Percentiles rank a stretch among this genome's conserved stretches.
Evolutionary conservation across 352 stramenopile species (phyloP).

Genomic region (Achlya hypogyna): DNA sequence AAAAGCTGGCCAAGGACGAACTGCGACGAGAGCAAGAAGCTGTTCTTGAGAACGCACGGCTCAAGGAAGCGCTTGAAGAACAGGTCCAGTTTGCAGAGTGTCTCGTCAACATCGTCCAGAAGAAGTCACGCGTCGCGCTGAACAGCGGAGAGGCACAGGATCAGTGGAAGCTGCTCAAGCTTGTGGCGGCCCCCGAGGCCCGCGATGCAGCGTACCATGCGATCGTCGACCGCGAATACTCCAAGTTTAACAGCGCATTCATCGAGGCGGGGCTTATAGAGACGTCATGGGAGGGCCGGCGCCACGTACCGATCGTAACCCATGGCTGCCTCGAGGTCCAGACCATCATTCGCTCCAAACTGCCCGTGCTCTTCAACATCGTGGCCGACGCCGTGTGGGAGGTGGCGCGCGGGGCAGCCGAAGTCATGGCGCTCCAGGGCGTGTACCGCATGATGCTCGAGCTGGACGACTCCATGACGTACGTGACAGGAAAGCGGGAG

Average conservation of each 20-base stretch:
- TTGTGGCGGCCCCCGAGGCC: background rate
- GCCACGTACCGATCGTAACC: background rate
- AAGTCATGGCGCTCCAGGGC: background rate
- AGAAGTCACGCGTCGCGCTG: background rate
- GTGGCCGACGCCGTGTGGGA: conserved; percentile 1
- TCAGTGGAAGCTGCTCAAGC: background rate
- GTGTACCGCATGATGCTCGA: background rate
- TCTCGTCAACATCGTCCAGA: background rate
- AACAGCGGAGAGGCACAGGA: background rate
- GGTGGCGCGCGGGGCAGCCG: background rate
- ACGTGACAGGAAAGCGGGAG: conserved; percentile 1
- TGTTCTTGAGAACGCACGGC: background rate
- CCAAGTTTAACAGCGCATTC: background rate
- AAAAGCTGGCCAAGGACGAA: background rate
- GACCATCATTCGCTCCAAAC: background rate
- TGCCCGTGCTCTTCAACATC: background rate
- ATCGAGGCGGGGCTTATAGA: background rate
- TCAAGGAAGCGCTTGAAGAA: background rate
- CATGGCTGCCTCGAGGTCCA: background rate
- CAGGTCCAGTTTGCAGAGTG: background rate
- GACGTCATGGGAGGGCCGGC: background rate
- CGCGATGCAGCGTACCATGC: background rate
- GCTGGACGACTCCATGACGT: background rate
- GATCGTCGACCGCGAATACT: background rate
- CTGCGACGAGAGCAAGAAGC: background rate